Base-by-base conservation (phyloP, 805 yeast genomes). In the Candida pseudoglaebosa region DNA sequence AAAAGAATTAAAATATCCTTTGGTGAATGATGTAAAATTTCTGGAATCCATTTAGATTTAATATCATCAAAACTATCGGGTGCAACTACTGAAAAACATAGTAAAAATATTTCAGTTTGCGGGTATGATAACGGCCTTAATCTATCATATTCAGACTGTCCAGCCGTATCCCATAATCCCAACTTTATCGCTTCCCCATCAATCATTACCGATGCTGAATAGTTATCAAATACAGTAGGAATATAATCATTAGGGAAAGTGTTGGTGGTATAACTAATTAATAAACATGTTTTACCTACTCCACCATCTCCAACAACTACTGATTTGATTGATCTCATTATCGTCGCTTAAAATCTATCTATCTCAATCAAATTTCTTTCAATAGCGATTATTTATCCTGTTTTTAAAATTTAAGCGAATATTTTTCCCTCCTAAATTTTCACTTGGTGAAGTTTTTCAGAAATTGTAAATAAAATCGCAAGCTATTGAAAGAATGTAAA, bases 261-360 rank as follows among this genome's bases (percentile, higher is more conserved):
- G 59, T 88, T 89, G 38, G 95, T 86, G 20, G 96, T 89, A 65
- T 89, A 89, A 17, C 91, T 80, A 46, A 89, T 88, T 45, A 89
- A 74, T 41, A 88, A 70, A 56, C 95, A 88, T 3, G 96, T 89
- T 59, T 88, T 89, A 64, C 97, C 97, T 32, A 89, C 96, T 39
- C 95, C 95, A 63, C 91, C 96, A 57, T 89, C 96, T 48, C 96
- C 96, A 29, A 89, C 90, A 38, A 89, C 95, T 29, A 89, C 96
- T 53, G 95, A 87, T 61, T 89, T 89, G 53, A 89, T 83, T 46
- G 88, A 80, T 71, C 88, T 82, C 95, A 86, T 84, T 32, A 6
- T 20, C 8, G 17, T 5, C 18, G 7, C 9, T 7, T 26, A 15
- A n/a, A n/a, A n/a, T n/a, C n/a, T n/a, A n/a, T n/a, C n/a, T n/a